Conservation (phyloP, 306 rosid species). For the Canavalia ensiformis region DNA sequence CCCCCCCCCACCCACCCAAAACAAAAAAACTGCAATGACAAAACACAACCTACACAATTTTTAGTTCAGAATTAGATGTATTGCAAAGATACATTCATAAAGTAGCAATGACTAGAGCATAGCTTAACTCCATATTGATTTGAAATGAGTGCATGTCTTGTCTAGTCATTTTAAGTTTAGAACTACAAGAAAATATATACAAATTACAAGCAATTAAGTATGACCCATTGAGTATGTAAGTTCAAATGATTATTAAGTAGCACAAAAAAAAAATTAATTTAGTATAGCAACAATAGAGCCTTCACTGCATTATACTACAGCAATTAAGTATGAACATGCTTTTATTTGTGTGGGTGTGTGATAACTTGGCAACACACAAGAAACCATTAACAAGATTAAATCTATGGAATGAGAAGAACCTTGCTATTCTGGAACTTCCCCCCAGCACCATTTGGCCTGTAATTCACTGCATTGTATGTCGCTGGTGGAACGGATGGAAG, state of each 20-base stretch:
- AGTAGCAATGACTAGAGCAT: conserved; percentile 30
- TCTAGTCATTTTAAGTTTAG: background rate
- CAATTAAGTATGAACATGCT: too few species aligned
- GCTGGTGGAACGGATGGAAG: conserved; percentile 87
- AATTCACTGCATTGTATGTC: conserved; percentile 65
- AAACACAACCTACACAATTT: conserved; percentile 21
- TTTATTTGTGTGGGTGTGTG: background rate
- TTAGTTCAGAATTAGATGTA: too few species aligned
- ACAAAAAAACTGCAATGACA: background rate
- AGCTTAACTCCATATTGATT: conserved; percentile 6
- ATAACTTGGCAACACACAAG: conserved; percentile 37
- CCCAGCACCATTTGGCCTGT: conserved; percentile 80
- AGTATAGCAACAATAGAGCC: background rate
- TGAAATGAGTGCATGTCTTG: background rate
- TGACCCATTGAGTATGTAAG: conserved; percentile 16
- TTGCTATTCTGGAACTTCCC: conserved; percentile 81
- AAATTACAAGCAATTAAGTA: conserved; percentile 14
- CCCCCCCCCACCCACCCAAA: too few species aligned
- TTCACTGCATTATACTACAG: background rate
- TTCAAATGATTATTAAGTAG: background rate
- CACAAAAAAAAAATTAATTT: conserved; percentile 12
- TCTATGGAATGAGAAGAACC: conserved; percentile 62
- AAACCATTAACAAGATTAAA: conserved; percentile 44
- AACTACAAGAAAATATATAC: background rate
- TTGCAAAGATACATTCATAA: conserved; percentile 13